Conservation (phyloP, 2,329 filamentous ascomycete species). For the Colletotrichum echinochloae region DNA sequence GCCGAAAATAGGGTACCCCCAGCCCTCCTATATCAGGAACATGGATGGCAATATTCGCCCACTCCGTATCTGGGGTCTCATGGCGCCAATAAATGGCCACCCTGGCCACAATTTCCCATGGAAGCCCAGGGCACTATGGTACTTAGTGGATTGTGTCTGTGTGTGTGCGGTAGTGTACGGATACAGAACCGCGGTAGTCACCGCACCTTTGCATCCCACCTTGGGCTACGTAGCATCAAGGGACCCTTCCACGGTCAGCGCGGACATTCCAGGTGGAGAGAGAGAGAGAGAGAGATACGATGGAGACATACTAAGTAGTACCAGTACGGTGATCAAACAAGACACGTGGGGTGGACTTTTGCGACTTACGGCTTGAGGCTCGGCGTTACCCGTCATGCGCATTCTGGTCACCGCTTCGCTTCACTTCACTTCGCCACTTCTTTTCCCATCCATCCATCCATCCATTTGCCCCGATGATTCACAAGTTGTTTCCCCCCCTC, state of each 20-base stretch:
- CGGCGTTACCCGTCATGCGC: neutral
- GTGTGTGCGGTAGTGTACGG: no score
- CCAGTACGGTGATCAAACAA: no score
- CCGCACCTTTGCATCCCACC: no score
- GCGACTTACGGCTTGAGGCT: neutral
- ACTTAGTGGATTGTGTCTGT: no score
- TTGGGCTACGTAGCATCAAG: neutral
- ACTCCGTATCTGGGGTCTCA: no score
- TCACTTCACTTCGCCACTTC: neutral
- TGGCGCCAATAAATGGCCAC: neutral
- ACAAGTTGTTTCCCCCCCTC: neutral
- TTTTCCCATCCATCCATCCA: neutral
- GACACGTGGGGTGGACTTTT: neutral
- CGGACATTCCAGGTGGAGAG: no score
- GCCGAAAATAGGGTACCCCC: neutral
- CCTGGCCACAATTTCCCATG: neutral
- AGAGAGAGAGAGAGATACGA: no score
- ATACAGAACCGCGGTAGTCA: no score
- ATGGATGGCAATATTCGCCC: no score
- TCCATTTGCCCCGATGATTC: conserved; percentile 9
- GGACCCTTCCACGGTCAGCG: neutral
- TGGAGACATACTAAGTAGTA: no score
- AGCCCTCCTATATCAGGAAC: neutral
- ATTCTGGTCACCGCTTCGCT: conserved; percentile 11
- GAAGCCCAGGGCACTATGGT: no score